phyloP scores from a whole-genome alignment of 441 rosid genomes.

The Adansonia madagascariensis region DNA sequence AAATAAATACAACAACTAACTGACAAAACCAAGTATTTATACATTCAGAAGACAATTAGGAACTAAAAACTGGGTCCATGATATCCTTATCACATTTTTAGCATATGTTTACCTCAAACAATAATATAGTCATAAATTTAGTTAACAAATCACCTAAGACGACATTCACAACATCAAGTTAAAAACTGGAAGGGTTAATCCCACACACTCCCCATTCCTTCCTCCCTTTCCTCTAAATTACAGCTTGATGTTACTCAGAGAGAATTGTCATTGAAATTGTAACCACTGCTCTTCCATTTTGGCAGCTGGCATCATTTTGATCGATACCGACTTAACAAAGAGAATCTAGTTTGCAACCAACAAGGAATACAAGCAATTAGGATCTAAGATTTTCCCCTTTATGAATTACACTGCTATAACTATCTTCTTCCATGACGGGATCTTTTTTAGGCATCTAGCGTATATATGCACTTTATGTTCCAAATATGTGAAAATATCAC shows the following conservation, averaged over 20 bases:
- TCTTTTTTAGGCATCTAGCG: background rate
- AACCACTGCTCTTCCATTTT: background rate
- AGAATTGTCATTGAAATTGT: background rate
- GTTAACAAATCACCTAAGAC: background rate
- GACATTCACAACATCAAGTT: background rate
- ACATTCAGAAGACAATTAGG: constrained; percentile 12
- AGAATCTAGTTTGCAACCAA: background rate
- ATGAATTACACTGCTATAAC: background rate
- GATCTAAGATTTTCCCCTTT: background rate
- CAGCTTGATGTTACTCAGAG: background rate
- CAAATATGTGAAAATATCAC: too few species aligned
- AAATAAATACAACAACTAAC: background rate
- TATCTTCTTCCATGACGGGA: background rate
- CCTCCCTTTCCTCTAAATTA: background rate
- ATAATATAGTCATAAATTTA: background rate
- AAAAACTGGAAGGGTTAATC: background rate
- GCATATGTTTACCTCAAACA: background rate
- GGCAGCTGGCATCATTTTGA: background rate
- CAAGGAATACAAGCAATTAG: background rate
- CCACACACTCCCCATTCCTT: background rate
- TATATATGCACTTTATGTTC: too few species aligned
- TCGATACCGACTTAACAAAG: background rate
- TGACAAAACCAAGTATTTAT: background rate
- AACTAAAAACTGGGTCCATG: background rate
- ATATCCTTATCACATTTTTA: background rate